Base-by-base conservation (phyloP, 2,329 filamentous ascomycete genomes). In the Didymosphaeria variabile region DNA sequence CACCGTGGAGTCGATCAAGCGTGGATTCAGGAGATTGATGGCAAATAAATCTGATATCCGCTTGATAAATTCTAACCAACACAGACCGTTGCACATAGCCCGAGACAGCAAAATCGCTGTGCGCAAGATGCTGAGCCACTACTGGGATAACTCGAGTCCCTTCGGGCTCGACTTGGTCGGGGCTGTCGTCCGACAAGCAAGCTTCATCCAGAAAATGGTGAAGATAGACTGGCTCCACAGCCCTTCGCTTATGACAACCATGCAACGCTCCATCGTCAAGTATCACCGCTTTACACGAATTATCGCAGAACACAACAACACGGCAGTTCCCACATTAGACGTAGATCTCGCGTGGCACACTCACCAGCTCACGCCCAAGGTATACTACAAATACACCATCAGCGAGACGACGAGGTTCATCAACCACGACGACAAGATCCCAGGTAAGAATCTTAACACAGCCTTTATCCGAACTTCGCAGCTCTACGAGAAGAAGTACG, bases 361-460 rank as follows among this genome's bases (percentile, higher is more conserved):
- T 0, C 91, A 94, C 69, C 90, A 94, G 73, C 85, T 94, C 3
- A 85, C 81, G 9, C 90, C 91, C 0, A 70, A 73, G 2, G 71
- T 80, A 3, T 95, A 95, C 78, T 90, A 87, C 68, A 61, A 73
- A 2, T 89, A 86, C 72, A 89, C 86, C 1, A 72, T 83, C 1
- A 57, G 54, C 0, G 74, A 75, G 23, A 84, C 83, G 6, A 71
- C 70, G 1, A 86, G 84, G 52, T 92, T 93, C 71, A 85, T 94
- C 67, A 88, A 94, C 72, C 92, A 96, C 71, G 90, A 95, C 75
- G 93, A 96, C 81, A 94, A 94, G 78, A 88, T 96, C 23, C 87
- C 89, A 52, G 90, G 93, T 69, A 80, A 80, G 15, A 84, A 83
- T 52, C 84, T 96, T 7, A 86, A 86, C 47, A 80, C 82, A 1